phyloP scores from a whole-genome alignment of 257 asterid genomes.

The Pogostemon cablin region DNA sequence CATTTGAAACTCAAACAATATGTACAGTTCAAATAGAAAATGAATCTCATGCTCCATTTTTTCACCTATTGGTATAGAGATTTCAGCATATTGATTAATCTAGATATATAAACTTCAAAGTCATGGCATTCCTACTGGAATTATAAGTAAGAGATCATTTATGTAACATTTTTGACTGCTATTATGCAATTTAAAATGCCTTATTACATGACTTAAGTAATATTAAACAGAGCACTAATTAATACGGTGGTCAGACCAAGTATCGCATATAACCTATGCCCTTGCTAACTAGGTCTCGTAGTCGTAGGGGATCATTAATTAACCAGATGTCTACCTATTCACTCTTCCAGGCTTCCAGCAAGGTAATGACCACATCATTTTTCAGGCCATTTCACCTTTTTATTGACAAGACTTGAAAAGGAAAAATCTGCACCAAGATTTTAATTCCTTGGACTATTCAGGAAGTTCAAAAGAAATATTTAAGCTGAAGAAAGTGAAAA shows the following conservation, averaged over 20 bases:
- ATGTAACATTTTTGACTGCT: conserved; percentile 8
- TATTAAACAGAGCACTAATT: not conserved
- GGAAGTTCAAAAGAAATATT: not conserved
- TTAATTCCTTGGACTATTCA: not conserved
- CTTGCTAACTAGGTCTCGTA: conserved; percentile 4
- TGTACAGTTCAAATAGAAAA: conserved; percentile 15
- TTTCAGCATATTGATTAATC: not conserved
- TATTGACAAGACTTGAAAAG: not conserved
- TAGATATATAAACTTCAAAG: conserved; percentile 19
- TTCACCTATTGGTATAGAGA: conserved; percentile 8
- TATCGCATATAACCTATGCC: not conserved
- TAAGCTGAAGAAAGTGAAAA: not conserved
- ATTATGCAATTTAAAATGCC: not conserved
- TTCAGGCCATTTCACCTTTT: conserved; percentile 10
- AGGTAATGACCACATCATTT: not conserved
- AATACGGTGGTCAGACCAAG: not conserved
- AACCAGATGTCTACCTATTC: not conserved
- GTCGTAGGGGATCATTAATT: not conserved
- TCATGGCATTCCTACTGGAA: conserved; percentile 25
- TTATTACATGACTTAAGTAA: conserved; percentile 11
- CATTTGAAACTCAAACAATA: conserved; percentile 19
- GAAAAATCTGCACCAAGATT: conserved; percentile 4
- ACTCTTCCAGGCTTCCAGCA: not conserved
- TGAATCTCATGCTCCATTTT: conserved; percentile 2
- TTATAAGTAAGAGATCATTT: not conserved